Evolutionary conservation across 768 basidiomycete genomes (phyloP).

Genomic region (Russula lepida): DNA sequence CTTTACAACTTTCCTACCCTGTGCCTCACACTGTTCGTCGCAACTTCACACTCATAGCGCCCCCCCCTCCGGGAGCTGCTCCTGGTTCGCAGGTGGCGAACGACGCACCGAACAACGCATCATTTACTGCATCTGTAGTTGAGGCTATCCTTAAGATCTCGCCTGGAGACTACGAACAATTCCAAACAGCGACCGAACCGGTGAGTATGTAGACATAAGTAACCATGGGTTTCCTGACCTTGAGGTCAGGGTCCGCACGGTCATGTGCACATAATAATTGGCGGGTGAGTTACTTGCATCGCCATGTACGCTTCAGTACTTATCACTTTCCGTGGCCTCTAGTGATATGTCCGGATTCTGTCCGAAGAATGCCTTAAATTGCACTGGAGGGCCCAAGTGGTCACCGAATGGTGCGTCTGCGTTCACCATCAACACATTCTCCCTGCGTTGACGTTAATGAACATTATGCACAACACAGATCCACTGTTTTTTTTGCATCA

Average conservation of each 20-base stretch:
- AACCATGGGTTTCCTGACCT: not conserved
- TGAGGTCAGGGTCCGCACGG: slow-evolving; percentile 28
- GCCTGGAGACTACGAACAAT: slow-evolving; percentile 27
- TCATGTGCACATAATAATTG: slow-evolving; percentile 28
- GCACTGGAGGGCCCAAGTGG: slow-evolving; percentile 26
- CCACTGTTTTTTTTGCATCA: slow-evolving; percentile 33
- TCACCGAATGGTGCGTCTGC: slow-evolving; percentile 28
- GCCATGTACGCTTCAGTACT: not conserved
- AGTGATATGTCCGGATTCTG: slow-evolving; percentile 29
- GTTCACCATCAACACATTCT: not conserved
- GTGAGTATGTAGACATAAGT: slow-evolving; percentile 8
- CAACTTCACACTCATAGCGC: slow-evolving; percentile 26
- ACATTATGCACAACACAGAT: slow-evolving; percentile 19
- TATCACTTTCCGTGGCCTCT: not conserved
- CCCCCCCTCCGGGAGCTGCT: too few relatives aligned
- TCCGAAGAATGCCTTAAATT: slow-evolving; percentile 23
- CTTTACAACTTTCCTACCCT: slow-evolving; percentile 27
- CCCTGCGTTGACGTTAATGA: not conserved
- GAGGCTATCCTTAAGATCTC: slow-evolving; percentile 24
- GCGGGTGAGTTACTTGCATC: slow-evolving; percentile 23
- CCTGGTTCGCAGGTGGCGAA: slow-evolving; percentile 7
- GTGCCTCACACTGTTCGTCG: slow-evolving; percentile 30
- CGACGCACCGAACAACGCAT: slow-evolving; percentile 26
- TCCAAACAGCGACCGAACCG: slow-evolving; percentile 29
- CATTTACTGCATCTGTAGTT: slow-evolving; percentile 24